Evolutionary conservation across 805 yeast genomes (phyloP), one percentile per base, ranked within the genome.

Genomic region (Monosporozyma yasuniensis): DNA sequence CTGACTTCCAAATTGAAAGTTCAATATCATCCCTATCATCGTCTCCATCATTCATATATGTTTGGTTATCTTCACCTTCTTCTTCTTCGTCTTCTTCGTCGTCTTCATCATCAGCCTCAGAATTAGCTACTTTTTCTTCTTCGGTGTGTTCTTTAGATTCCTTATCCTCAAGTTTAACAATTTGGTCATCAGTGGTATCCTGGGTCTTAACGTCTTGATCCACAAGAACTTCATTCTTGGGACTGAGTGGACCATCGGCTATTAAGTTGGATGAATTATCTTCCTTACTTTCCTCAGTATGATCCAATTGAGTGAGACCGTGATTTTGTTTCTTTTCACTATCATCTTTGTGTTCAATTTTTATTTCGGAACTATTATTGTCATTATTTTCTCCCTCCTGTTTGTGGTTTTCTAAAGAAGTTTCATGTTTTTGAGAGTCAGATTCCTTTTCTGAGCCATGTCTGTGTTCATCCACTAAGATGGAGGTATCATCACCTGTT

Each of bases 1-100:
- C 67, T n/a, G 78, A 78, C 57, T 84, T 83, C 97, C 97, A 90
- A 0, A 87, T 79, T 48, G 84, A 84, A 44, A 81, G 68, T 58
- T 89, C 96, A 34, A 85, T 74, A 60, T 87, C 96, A 50, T 78
- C 77, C 42, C 61, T 69, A 50, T 81, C 86, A 46, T 79, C 83
- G 48, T 80, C 84, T 23, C 76, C 76, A 18, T 73, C 77, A 23
- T 72, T 70, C 52, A 75, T 54, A 46, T 72, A 74, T 21, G 69
- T 72, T 27, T 67, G 71, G 0, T 73, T 66, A 6, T 71, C 74
- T 3, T 69, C 72, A 27, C 58, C 68, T 3, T 72, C 76, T 5
- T 73, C 74, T 3, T 74, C 77, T 6, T 70, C 76, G 0, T 75
- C 79, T 3, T 73, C 75, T 1, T 64, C 70, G 1, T 68, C 75